Base-by-base conservation (phyloP, 345 rosid genomes). In the Camelina laxa region DNA sequence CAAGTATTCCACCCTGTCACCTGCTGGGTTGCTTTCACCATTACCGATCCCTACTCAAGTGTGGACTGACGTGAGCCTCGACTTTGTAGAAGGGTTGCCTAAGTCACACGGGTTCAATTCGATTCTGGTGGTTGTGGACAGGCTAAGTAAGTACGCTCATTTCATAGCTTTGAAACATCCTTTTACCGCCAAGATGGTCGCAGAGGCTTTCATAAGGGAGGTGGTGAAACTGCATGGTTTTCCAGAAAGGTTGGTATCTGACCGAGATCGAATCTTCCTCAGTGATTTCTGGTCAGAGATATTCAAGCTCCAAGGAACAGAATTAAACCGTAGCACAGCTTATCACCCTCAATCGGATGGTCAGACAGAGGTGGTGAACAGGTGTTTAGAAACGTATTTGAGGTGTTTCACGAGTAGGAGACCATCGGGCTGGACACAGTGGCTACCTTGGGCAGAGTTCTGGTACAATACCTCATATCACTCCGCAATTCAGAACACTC, bases 301-400 rank as follows among this genome's bases (percentile, higher is more conserved):
- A 2, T 51, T 51, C 15, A 20, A 21, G 1, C 0, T 7, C 0
- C 57, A 53, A 0, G 57, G 57, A 0, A 0, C 30, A 0, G 0
- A 0, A 0, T 1, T 53, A 0, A 6, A 3, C 4, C 1, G 3
- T 1, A 53, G 57, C 8, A 10, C 57, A 0, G 9, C 57, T 0
- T 53, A 53, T 5, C 8, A 35, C 2, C 39, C 39, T 2, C 39
- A 35, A 7, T 1, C 10, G 0, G 39, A 35, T 35, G 39, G 39
- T 2, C 10, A 35, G 0, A 35, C 39, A 0, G 39, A 35, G 2
- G 39, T 35, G 10, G 39, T 35, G 1, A 35, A 35, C 10, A 7
- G 10, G 2, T 7, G 10, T 11, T 1, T 35, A 2, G 39, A 35
- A 7, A 8, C 10, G 0, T 35, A 35, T 7, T 7, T 35, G 10